Evolutionary conservation across 306 rosid species (phyloP), one percentile per base, ranked within the genome.

Genomic region (Cucumis melo): DNA sequence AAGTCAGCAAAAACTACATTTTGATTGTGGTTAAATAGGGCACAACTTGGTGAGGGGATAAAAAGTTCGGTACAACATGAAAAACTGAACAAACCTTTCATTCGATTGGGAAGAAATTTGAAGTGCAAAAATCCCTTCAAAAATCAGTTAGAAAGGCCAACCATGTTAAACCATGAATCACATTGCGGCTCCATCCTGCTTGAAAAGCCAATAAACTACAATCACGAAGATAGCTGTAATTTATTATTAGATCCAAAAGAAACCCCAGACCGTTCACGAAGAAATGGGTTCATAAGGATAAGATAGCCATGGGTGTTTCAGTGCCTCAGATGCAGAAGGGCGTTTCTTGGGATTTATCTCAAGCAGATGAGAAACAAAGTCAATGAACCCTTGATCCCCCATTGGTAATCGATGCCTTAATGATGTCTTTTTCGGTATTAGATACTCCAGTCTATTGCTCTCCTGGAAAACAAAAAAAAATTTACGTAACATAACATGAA

Each of bases 311-410:
- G 98, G 98, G 81, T 95, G 99, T 86, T 89, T 95, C 83, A 95
- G 86, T 36, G 98, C 99, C 82, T 95, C 97, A 0, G 86, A 23
- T 21, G 99, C 99, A 29, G 99, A 92, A 82, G 98, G 97, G n/a
- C 99, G 93, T 87, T 92, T 92, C 82, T 86, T 92, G 1, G 99
- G 96, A 88, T 95, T 86, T 78, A 92, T 84, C 87, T 92, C 98
- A 2, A 95, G 99, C 82, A 95, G 80, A 85, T 89, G 95, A 36
- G 62, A 87, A 74, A 95, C 93, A 77, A 95, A 95, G 74, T 95
- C 98, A 15, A 92, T 85, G 88, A 95, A 95, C 81, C 99, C 98
- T 88, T 95, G 96, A 82, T 95, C 99, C 64, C 96, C 99, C 96
- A 95, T 92, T 20, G 99, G 99, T 73, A 95, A 87, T 21, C 99